Evolutionary conservation across 352 stramenopile genomes (phyloP), one percentile per base, ranked within the genome.

Genomic region (Globisporangium rhizosaccharum): DNA sequence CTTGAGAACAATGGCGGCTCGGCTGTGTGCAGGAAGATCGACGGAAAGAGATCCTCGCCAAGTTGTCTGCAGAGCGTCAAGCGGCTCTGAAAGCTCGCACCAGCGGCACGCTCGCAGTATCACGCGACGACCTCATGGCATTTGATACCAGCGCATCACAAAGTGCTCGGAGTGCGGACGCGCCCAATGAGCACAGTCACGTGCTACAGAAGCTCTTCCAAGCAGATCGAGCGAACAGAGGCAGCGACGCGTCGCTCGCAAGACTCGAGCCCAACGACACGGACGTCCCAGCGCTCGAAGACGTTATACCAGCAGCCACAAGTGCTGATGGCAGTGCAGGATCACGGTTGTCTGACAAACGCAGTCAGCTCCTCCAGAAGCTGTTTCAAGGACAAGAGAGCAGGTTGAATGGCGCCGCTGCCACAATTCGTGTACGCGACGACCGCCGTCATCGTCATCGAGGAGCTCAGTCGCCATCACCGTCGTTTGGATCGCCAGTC

Each of bases 31-130:
- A 88, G 75, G 78, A 87, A 62, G 72, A 87, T 20, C 61, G 82
- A 47, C 55, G 82, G 36, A 70, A 70, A 33, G 74, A 90, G 45
- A 88, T 92, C 50, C 60, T 92, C 15, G 67, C 72, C 11, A 92
- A 89, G 57, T 52, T 92, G 8, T 87, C 76, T 0, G 67, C 73
- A 0, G 80, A 90, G 42, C 63, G 82, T 7, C 72, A 87, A 56
- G 57, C 74, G 2, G 65, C 68, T 33, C 65, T 83, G 10, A 66
- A 65, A 14, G n/a, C 39, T 7, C 53, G 51, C 45, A 58, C 33
- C 14, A 17, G 26, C 46, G 46, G 14, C 10, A 10, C 12, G 10
- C 20, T 15, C 9, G 17, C 44, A 49, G 6, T n/a, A 12, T 10
- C 44, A 45, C 53, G 15, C 33, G 1, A 11, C 12, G 48, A 14